These are phyloP conservation scores for Fusarium kyushuense DNA, from an alignment of 2,329 filamentous ascomycete genomes.

Conservation along the genomic window DNA sequence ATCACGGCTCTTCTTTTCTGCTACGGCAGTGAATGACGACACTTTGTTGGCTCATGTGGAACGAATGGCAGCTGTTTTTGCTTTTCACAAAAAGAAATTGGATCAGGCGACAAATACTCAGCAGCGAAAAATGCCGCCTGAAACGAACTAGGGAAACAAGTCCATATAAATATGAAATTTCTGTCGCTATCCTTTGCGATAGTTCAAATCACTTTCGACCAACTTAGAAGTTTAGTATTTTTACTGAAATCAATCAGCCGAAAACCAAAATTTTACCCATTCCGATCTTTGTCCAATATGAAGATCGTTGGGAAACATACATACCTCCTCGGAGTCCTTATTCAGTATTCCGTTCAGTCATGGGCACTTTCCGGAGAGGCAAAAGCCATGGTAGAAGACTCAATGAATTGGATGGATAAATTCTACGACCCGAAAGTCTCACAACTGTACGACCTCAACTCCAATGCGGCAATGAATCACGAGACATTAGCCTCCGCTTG, in stretches of 20 bases:
- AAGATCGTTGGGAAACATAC: neutral
- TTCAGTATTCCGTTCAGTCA: neutral
- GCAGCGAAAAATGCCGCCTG: neutral
- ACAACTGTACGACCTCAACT: conserved; percentile 24
- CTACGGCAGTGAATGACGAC: neutral
- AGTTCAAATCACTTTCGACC: neutral
- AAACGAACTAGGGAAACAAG: neutral
- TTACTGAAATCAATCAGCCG: too few relatives aligned
- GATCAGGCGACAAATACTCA: neutral
- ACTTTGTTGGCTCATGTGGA: conserved; percentile 8
- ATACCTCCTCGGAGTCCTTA: conserved; percentile 8
- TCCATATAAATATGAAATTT: conserved; percentile 20
- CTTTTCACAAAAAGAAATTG: neutral
- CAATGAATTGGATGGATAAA: conserved; percentile 31
- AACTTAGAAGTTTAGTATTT: neutral
- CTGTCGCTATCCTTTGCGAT: fast-evolving
- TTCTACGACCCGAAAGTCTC: conserved; percentile 41
- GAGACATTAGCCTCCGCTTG: conserved; percentile 24
- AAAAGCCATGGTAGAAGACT: conserved; percentile 29
- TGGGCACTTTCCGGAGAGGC: conserved; percentile 24
- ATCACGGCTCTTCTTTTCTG: neutral
- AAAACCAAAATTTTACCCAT: too few relatives aligned
- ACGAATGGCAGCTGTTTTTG: conserved; percentile 1
- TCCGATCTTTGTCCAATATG: conserved; percentile 1
- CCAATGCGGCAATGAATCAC: conserved; percentile 20